Evolutionary conservation across 2,329 filamentous ascomycete genomes (phyloP).

Genomic region (Podosphaera leucotricha): DNA sequence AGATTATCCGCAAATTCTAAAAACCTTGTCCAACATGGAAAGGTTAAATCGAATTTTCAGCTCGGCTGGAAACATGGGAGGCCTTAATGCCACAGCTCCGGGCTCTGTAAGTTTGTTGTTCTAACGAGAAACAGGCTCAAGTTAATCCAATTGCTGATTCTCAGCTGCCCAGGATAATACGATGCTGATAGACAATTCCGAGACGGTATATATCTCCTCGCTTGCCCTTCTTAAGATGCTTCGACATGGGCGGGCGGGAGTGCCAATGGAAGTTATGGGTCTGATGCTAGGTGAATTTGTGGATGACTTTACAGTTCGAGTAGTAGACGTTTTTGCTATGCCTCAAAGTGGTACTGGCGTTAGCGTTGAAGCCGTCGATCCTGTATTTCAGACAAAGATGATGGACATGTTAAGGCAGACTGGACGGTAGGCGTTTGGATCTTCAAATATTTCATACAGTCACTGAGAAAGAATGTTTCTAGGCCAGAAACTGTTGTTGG

Average conservation of each 20-base stretch:
- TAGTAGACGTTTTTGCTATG: slow-evolving; percentile 98
- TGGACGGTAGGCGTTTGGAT: slow-evolving; percentile 38
- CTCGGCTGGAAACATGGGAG: slow-evolving; percentile 44
- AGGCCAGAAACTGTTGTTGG: slow-evolving; percentile 94
- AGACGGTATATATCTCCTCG: slow-evolving; percentile 98
- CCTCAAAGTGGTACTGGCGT: slow-evolving; percentile 96
- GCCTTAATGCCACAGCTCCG: slow-evolving; percentile 29
- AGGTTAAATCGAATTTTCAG: slow-evolving; percentile 75
- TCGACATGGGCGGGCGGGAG: slow-evolving; percentile 85
- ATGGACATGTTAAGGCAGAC: slow-evolving; percentile 99
- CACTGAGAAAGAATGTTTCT: slow-evolving; percentile 5
- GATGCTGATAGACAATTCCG: slow-evolving; percentile 91
- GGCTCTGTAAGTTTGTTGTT: slow-evolving; percentile 29
- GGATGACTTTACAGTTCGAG: slow-evolving; percentile 93
- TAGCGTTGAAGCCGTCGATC: slow-evolving; percentile 93
- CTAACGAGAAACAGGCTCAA: neutral
- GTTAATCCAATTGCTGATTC: slow-evolving; percentile 3
- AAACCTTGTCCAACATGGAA: slow-evolving; percentile 38
- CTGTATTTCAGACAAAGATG: slow-evolving; percentile 99
- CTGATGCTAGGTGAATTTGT: slow-evolving; percentile 98
- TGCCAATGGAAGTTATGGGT: slow-evolving; percentile 99
- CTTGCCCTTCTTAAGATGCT: slow-evolving; percentile 96
- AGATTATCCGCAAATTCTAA: neutral
- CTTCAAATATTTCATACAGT: neutral
- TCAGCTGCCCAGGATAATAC: slow-evolving; percentile 46